Evolutionary conservation across 2,329 filamentous ascomycete species (phyloP).

Genomic region (Colletotrichum ledebouriae): DNA sequence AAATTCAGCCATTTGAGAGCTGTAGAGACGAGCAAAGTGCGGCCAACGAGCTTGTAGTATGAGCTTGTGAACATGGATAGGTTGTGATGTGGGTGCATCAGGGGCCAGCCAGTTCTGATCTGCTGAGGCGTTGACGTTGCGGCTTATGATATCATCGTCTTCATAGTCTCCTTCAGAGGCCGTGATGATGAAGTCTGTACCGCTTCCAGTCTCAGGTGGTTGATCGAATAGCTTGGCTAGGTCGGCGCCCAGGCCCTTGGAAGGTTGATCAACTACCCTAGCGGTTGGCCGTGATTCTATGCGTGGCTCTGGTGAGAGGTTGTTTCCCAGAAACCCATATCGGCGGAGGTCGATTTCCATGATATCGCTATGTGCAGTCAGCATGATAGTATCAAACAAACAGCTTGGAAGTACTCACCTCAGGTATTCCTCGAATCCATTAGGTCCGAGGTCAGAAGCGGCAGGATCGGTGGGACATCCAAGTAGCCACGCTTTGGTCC

Average conservation of each 20-base stretch:
- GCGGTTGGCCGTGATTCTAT: slow-evolving; percentile 64
- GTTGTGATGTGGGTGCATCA: slow-evolving; percentile 77
- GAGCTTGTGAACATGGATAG: slow-evolving; percentile 94
- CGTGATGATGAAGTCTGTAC: slow-evolving; percentile 91
- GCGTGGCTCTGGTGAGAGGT: slow-evolving; percentile 69
- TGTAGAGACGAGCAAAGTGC: slow-evolving; percentile 93
- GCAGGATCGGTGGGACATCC: slow-evolving; percentile 85
- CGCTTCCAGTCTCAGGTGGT: slow-evolving; percentile 85
- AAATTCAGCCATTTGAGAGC: slow-evolving; percentile 96
- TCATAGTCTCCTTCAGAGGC: slow-evolving; percentile 85
- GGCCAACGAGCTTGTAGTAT: slow-evolving; percentile 97
- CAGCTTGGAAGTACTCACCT: slow-evolving; percentile 57
- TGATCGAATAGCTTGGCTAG: slow-evolving; percentile 90
- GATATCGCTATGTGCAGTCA: slow-evolving; percentile 73
- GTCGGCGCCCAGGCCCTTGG: slow-evolving; percentile 83
- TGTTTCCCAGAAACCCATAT: slow-evolving; percentile 91
- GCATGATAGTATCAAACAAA: neutral
- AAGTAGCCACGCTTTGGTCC: slow-evolving; percentile 96
- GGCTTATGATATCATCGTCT: slow-evolving; percentile 72
- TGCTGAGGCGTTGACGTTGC: slow-evolving; percentile 57
- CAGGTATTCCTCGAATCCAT: slow-evolving; percentile 88
- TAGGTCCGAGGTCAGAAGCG: slow-evolving; percentile 74
- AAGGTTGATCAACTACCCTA: slow-evolving; percentile 66
- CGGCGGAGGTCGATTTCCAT: slow-evolving; percentile 92
- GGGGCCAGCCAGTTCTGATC: slow-evolving; percentile 71